A percentile compares a stretch with the other conserved stretches of the same genome.
Evolutionary conservation across 208 protist genomes (phyloP).

Genomic region (Crithidia thermophila): DNA sequence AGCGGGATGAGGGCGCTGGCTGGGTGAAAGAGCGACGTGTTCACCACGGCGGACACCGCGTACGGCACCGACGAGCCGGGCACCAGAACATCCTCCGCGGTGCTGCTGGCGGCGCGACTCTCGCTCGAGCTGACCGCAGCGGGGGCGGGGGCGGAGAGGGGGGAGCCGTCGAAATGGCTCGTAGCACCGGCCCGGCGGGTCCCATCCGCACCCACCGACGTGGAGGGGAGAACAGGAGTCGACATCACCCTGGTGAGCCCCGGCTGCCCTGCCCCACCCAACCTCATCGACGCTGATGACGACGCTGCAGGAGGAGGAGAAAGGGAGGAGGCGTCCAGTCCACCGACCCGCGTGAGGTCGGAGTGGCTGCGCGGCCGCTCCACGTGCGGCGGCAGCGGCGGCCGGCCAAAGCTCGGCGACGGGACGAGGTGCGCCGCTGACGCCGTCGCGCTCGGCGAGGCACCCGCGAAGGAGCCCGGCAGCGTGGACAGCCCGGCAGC

Average conservation of each 20-base stretch:
- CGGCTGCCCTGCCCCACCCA: background rate
- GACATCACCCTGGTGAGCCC: background rate
- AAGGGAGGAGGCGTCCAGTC: background rate
- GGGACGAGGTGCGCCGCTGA: too few species aligned
- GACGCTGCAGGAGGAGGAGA: background rate
- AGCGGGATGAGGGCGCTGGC: conserved; percentile 35
- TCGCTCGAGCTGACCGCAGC: background rate
- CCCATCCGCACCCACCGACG: too few species aligned
- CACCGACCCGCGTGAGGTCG: conserved; percentile 5
- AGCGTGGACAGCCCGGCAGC: background rate
- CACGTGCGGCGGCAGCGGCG: conserved; percentile 15
- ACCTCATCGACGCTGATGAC: background rate
- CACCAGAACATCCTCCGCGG: background rate
- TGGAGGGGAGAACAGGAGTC: background rate
- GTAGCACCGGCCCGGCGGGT: too few species aligned
- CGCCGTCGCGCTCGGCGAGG: too few species aligned
- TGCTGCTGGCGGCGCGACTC: background rate
- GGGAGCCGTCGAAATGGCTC: background rate
- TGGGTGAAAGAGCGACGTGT: conserved; percentile 49
- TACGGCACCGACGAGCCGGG: conserved; percentile 20
- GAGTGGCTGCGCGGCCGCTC: conserved; percentile 16
- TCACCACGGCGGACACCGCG: conserved; percentile 34
- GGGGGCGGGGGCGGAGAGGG: background rate
- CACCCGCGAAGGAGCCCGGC: background rate
- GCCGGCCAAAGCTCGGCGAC: conserved; percentile 1